Evolutionary conservation across 371 early-diverging fungal genomes (phyloP).

Genomic region (Mortierella sp.): DNA sequence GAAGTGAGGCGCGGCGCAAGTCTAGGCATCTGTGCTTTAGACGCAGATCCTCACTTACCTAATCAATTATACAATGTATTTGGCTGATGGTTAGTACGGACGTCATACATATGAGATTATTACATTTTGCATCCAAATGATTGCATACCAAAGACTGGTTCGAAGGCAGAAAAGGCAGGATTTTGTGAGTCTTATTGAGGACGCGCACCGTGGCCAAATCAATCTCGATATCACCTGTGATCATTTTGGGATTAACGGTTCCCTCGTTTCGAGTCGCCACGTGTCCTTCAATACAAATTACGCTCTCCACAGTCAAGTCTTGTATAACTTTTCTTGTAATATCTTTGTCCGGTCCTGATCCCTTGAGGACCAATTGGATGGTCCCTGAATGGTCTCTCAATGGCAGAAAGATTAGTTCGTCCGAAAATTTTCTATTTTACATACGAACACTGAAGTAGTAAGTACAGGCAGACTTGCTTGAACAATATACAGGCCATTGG

Average conservation of each 20-base stretch:
- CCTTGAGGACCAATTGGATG: conserved; percentile 72
- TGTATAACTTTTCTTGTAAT: conserved; percentile 59
- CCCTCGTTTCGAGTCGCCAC: conserved; percentile 67
- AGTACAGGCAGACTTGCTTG: not conserved
- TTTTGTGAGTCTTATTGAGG: conserved; percentile 78
- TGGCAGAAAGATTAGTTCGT: conserved; percentile 75
- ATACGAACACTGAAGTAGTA: not conserved
- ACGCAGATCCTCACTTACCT: conserved; percentile 87
- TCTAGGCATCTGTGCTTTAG: conserved; percentile 86
- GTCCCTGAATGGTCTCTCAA: conserved; percentile 77
- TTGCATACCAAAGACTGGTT: conserved; percentile 68
- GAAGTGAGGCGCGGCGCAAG: conserved; percentile 82
- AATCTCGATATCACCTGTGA: conserved; percentile 82
- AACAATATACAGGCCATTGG: not conserved
- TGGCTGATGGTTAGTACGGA: too few relatives aligned
- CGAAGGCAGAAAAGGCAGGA: conserved; percentile 80
- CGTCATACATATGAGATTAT: not conserved
- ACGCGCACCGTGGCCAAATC: conserved; percentile 68
- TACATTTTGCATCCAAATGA: not conserved
- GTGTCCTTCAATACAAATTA: conserved; percentile 73
- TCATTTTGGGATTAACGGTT: conserved; percentile 63
- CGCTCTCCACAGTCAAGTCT: conserved; percentile 71
- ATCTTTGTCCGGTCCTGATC: conserved; percentile 27
- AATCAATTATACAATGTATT: conserved; percentile 4
- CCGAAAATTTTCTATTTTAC: conserved; percentile 65